A percentile compares a stretch with the other conserved stretches of the same genome.
Conservation (phyloP, 1,139 yeast species). For the Candida frijolesensis region DNA sequence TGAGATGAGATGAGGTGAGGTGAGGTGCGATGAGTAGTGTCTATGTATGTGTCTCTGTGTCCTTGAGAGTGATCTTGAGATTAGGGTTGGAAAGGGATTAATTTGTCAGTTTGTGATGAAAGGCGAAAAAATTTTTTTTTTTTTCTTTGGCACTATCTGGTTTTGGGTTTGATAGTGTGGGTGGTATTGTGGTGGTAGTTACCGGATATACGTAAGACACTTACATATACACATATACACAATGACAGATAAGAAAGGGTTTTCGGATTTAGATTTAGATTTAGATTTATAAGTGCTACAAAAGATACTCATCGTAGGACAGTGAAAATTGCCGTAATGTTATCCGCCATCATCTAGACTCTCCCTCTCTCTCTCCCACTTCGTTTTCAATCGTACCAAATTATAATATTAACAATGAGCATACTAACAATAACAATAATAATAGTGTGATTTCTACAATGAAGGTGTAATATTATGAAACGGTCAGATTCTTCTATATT, state of each 20-base stretch:
- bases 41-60: slow-evolving; percentile 1
- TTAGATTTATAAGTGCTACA: neutral
- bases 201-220: neutral
- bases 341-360: no score
- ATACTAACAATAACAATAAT: no score
- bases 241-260: slow-evolving; percentile 2
- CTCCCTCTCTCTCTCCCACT: no score
- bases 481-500: no score
- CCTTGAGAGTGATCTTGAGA: neutral
- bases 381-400: no score
- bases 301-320: no score
- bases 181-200: neutral
- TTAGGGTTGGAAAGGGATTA: neutral
- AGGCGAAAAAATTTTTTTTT: neutral
- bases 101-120: neutral
- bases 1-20: neutral
- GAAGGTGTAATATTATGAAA: no score
- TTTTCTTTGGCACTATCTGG: no score
- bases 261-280: neutral
- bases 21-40: slow-evolving; percentile 4
- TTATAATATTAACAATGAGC: no score
- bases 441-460: no score
- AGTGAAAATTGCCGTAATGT: neutral
- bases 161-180: no score
- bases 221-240: neutral